phyloP scores from a whole-genome alignment of 768 basidiomycete genomes.

The Termitomyces sp. region DNA sequence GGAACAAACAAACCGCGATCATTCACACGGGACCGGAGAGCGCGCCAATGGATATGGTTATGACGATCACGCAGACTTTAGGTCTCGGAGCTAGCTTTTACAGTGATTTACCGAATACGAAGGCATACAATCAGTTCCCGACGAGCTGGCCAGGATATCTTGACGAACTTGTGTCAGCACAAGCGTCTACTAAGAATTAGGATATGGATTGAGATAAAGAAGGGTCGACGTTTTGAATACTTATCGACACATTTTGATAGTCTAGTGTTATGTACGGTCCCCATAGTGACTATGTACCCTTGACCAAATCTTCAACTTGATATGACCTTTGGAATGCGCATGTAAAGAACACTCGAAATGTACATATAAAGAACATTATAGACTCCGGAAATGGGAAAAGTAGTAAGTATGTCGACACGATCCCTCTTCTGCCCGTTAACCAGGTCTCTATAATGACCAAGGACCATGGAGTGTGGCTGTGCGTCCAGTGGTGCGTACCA shows the following conservation, averaged over 20 bases:
- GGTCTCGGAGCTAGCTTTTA: constrained; percentile 28
- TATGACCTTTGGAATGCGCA: neutral
- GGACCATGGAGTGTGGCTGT: neutral
- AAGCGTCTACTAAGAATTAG: neutral
- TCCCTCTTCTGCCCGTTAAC: neutral
- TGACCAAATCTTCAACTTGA: neutral
- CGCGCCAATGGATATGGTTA: constrained; percentile 12
- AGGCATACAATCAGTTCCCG: constrained; percentile 13
- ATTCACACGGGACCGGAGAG: constrained; percentile 28
- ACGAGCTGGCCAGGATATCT: constrained; percentile 10
- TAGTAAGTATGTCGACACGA: neutral
- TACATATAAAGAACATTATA: neutral
- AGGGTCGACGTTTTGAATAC: neutral
- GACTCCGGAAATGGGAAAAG: neutral
- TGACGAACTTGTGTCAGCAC: constrained; percentile 7
- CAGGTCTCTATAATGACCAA: neutral
- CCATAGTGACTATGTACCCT: neutral
- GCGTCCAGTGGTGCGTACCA: too few relatives aligned
- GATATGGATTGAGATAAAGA: neutral
- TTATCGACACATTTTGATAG: neutral
- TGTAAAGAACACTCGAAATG: neutral
- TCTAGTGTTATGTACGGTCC: neutral
- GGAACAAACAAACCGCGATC: constrained; percentile 27
- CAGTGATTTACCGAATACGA: constrained; percentile 21
- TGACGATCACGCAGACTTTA: constrained; percentile 20